Conservation (phyloP, 805 yeast genomes). For the Scheffersomyces stipitis region DNA sequence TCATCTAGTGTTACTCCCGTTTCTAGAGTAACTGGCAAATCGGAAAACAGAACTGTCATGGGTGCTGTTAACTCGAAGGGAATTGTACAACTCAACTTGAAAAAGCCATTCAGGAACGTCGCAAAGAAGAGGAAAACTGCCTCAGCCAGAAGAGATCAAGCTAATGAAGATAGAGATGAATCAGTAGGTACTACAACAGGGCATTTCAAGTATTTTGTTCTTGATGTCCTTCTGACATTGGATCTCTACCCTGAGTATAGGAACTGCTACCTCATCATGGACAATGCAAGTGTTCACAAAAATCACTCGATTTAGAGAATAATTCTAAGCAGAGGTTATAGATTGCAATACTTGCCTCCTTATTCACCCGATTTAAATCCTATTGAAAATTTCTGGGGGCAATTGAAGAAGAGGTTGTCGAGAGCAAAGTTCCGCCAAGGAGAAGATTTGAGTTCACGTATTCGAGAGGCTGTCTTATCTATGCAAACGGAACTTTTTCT, state of each 20-base stretch:
- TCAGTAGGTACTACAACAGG: slow-evolving; percentile 10
- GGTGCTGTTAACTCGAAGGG: slow-evolving; percentile 7
- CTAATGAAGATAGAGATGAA: slow-evolving; percentile 1
- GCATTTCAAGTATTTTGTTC: slow-evolving; percentile 9
- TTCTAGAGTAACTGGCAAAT: slow-evolving; percentile 6
- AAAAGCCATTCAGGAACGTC: slow-evolving; percentile 8
- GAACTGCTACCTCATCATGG: slow-evolving; percentile 8
- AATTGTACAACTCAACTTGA: slow-evolving; percentile 7
- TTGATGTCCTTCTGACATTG: slow-evolving; percentile 8
- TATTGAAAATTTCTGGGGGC: slow-evolving; percentile 15
- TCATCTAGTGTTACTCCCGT: slow-evolving; percentile 9
- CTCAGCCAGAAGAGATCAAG: too few species aligned
- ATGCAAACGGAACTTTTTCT: not conserved
- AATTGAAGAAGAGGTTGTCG: not conserved
- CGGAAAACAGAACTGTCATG: slow-evolving; percentile 6
- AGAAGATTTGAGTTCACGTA: not conserved
- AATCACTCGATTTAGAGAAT: slow-evolving; percentile 9
- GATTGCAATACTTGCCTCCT: slow-evolving; percentile 12
- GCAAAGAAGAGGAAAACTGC: slow-evolving; percentile 4
- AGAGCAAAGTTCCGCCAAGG: not conserved
- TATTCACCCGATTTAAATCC: slow-evolving; percentile 12
- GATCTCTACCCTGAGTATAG: slow-evolving; percentile 5
- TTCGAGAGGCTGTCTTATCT: not conserved
- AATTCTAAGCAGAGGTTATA: slow-evolving; percentile 9
- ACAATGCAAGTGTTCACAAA: slow-evolving; percentile 14